These are phyloP conservation scores for Dictyostelium intermedium DNA, from an alignment of 78 protist species.

Conservation along the genomic window DNA sequence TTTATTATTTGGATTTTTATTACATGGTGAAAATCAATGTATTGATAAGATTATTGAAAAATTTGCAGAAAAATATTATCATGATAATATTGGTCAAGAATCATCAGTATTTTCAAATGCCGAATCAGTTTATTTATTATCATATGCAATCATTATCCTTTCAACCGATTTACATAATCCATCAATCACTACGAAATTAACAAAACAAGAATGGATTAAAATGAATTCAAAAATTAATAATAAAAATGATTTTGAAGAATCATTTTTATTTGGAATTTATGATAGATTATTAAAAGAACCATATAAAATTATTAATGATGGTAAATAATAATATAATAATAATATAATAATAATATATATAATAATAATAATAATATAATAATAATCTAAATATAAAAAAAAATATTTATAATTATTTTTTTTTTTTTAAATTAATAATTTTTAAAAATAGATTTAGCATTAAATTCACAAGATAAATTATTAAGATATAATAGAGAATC, in stretches of 20 bases:
- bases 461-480: constrained; percentile 28
- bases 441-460: background rate
- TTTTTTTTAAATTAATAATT: background rate
- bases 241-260: constrained; percentile 28
- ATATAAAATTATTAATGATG: background rate
- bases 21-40: constrained; percentile 97
- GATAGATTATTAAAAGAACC: constrained; percentile 28
- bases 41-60: constrained; percentile 97
- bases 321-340: background rate
- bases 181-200: constrained; percentile 33
- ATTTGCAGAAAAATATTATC: constrained; percentile 94
- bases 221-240: constrained; percentile 63
- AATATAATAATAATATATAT: background rate
- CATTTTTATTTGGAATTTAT: constrained; percentile 33
- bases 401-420: background rate
- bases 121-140: constrained; percentile 50
- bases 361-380: background rate
- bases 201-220: constrained; percentile 50
- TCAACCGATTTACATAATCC: constrained; percentile 60
- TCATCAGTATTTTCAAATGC: constrained; percentile 33
- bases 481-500: constrained; percentile 52
- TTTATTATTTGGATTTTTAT: constrained; percentile 85
- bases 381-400: background rate
- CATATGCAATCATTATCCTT: constrained; percentile 42
- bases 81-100: constrained; percentile 15